Evolutionary conservation across 2,329 filamentous ascomycete genomes (phyloP).

Genomic region (Xylariaceae sp.): DNA sequence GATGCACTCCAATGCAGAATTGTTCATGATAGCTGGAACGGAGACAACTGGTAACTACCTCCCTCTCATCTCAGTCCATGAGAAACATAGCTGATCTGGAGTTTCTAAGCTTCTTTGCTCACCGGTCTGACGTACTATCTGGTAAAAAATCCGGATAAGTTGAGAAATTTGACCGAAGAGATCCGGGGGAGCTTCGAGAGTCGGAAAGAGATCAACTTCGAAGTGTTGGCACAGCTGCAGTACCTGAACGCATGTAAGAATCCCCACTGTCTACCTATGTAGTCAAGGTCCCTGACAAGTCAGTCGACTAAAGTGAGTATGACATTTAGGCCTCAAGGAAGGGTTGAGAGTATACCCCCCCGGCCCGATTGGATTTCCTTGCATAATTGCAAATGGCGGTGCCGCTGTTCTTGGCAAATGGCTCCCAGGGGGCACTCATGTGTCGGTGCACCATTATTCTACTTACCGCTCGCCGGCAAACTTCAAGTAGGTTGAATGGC

Average conservation of each 20-base stretch:
- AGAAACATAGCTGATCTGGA: constrained; percentile 1
- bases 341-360: constrained; percentile 23
- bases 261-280: no score
- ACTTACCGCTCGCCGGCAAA: constrained; percentile 14
- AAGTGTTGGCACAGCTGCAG: constrained; percentile 17
- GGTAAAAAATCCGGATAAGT: constrained; percentile 10
- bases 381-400: constrained; percentile 23
- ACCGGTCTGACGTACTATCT: constrained; percentile 14
- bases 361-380: constrained; percentile 18
- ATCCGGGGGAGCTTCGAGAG: constrained; percentile 12
- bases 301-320: no score
- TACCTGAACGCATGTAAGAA: constrained; percentile 24
- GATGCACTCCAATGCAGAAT: constrained; percentile 18
- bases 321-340: constrained; percentile 24
- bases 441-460: constrained; percentile 18
- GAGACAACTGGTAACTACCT: constrained; percentile 15
- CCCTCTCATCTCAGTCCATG: not conserved
- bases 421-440: constrained; percentile 17
- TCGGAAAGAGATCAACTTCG: constrained; percentile 25
- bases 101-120: constrained; percentile 16
- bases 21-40: constrained; percentile 19
- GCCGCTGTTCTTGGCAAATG: constrained; percentile 15
- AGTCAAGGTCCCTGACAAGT: no score
- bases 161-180: constrained; percentile 11
- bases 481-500: constrained; percentile 8